Evolutionary conservation across 352 stramenopile genomes (phyloP).

Genomic region (Globisporangium alternatum): DNA sequence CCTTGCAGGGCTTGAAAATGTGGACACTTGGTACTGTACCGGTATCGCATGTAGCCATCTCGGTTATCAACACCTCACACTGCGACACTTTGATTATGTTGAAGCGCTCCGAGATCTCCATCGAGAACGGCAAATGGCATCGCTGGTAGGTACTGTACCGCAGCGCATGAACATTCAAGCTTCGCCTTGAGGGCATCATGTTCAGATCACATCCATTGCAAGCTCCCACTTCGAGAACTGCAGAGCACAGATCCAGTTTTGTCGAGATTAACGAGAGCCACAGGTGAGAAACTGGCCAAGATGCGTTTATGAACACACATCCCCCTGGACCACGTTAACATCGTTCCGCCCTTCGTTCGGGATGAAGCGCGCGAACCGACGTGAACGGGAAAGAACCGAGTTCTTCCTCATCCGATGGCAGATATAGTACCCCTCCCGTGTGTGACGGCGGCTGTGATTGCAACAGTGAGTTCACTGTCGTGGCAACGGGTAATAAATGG

Average conservation of each 20-base stretch:
- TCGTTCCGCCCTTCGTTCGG: neutral
- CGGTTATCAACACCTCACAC: neutral
- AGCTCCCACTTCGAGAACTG: too few relatives aligned
- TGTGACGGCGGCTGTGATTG: too few relatives aligned
- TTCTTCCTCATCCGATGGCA: too few relatives aligned
- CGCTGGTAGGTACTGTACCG: neutral
- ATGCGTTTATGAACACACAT: neutral
- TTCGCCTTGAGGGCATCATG: too few relatives aligned
- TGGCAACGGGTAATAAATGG: too few relatives aligned
- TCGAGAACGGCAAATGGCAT: too few relatives aligned
- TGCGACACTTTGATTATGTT: neutral
- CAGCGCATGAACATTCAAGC: too few relatives aligned
- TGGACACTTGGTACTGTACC: neutral
- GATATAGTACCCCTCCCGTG: too few relatives aligned
- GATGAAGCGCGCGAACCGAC: too few relatives aligned
- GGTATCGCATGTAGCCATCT: neutral
- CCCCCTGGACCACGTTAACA: neutral
- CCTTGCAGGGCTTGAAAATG: neutral
- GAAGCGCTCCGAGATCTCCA: neutral
- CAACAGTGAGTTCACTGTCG: too few relatives aligned
- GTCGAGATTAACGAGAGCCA: slow-evolving; percentile 3
- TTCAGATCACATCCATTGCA: too few relatives aligned
- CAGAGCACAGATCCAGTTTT: neutral
- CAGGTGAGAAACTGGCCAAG: slow-evolving; percentile 3
- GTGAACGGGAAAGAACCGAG: too few relatives aligned